A percentile compares a stretch with the other conserved stretches of the same genome.
phyloP scores from a whole-genome alignment of 345 rosid species.

The Trapa incisa region DNA sequence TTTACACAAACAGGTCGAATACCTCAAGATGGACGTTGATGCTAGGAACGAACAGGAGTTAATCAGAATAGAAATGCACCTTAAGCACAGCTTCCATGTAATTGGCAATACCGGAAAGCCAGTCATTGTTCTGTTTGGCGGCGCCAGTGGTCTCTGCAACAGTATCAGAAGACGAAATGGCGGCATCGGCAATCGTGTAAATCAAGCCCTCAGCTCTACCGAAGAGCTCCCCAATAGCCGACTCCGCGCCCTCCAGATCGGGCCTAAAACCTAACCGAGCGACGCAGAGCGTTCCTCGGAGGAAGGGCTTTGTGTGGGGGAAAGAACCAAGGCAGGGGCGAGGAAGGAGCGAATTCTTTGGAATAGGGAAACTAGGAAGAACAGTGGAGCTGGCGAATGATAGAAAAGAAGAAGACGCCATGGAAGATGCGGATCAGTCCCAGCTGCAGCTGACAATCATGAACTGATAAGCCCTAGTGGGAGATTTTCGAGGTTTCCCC shows the following conservation, averaged over 20 bases:
- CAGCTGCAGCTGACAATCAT: neutral
- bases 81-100: slow-evolving; percentile 73
- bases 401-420: slow-evolving; percentile 5
- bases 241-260: slow-evolving; percentile 32
- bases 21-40: neutral
- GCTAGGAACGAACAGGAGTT: neutral
- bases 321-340: slow-evolving; percentile 18
- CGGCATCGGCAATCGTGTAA: slow-evolving; percentile 75
- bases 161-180: slow-evolving; percentile 61
- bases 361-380: slow-evolving; percentile 14
- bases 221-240: slow-evolving; percentile 30
- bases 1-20: neutral
- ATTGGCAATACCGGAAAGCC: slow-evolving; percentile 81
- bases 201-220: slow-evolving; percentile 37
- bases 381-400: neutral
- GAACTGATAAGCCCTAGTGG: slow-evolving; percentile 5
- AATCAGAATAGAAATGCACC: slow-evolving; percentile 22
- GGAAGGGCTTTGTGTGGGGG: slow-evolving; percentile 18
- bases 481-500: neutral
- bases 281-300: slow-evolving; percentile 35
- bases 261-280: slow-evolving; percentile 52
- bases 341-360: slow-evolving; percentile 24
- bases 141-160: slow-evolving; percentile 31
- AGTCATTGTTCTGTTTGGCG: slow-evolving; percentile 56
- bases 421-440: neutral